Evolutionary conservation across 1,139 yeast species (phyloP), one percentile per base, ranked within the genome.

Genomic region (Candida glucosophila): DNA sequence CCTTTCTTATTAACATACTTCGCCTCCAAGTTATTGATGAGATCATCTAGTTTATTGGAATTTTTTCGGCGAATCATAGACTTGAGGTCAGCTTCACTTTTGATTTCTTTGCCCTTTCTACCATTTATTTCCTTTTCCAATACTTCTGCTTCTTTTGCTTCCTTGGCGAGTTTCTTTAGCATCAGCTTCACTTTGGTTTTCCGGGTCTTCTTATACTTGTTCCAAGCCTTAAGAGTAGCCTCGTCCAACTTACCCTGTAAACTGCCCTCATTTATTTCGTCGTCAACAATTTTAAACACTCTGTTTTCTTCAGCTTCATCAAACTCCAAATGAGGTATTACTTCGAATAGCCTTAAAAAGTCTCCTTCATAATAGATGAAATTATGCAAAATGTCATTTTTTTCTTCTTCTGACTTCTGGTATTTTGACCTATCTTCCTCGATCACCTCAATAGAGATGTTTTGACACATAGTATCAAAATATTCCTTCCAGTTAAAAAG

Each of bases 321-420:
- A 26, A 77, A 67, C 34, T 78, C 86, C 27, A 80, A 64, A 49
- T 85, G 95, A 10, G 92, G 80, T 5, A 85, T 77, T 23, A 65
- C 63, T 46, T 82, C 94, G 45, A 83, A 79, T 10, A 85, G 53
- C 31, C 63, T 60, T 26, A 76, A 57, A 42, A 83, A 70, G 41
- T 81, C 82, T 5, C 95, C 95, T 15, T 77, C 69, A 34, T 69
- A 67, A 38, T 62, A 67, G 4, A 59, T 47, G 52, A 81, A 79
- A 27, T 69, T 67, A 25, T 68, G 66, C 20, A 73, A 36, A 12
- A 86, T 67, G 44, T 85, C 95, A 3, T 58, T 58, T 22, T 50
- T 52, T 43, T 85, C 95, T 41, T 83, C 92, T 4, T 55, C 60
- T 10, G 83, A 69, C 9, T 62, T 63, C 40, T 78, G 85, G 44